A percentile compares a stretch with the other conserved stretches of the same genome.
Conservation (phyloP, 2,329 filamentous ascomycete species). For the Triangularia setosa region DNA sequence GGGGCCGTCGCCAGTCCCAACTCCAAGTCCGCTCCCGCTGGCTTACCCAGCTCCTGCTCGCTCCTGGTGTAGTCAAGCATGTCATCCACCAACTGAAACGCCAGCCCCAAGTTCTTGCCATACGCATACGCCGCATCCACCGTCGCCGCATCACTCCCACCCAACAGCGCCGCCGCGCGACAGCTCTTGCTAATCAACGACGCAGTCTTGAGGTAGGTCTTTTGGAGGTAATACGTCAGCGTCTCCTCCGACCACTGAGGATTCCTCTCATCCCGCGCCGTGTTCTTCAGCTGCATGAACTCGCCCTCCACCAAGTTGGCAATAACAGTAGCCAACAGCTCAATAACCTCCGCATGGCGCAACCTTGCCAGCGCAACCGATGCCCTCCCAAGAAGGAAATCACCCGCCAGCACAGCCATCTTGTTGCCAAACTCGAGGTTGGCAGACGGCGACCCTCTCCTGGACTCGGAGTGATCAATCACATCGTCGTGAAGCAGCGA, state of each 20-base stretch:
- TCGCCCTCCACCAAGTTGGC: slow-evolving; percentile 97
- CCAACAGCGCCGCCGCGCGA: slow-evolving; percentile 81
- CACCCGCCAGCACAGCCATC: slow-evolving; percentile 97
- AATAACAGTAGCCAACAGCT: slow-evolving; percentile 92
- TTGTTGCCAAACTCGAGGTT: slow-evolving; percentile 98
- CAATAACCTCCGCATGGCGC: slow-evolving; percentile 88
- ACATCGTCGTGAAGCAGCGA: slow-evolving; percentile 97
- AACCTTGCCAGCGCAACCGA: slow-evolving; percentile 89
- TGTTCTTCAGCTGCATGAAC: slow-evolving; percentile 99
- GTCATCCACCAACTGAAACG: slow-evolving; percentile 96
- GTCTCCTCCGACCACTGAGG: slow-evolving; percentile 86
- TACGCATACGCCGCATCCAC: slow-evolving; percentile 91
- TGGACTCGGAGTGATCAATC: slow-evolving; percentile 84
- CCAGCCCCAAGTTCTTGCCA: slow-evolving; percentile 87
- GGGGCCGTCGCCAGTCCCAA: slow-evolving; percentile 91
- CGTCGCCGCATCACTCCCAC: slow-evolving; percentile 68
- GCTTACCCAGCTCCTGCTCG: slow-evolving; percentile 84
- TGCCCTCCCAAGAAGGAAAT: slow-evolving; percentile 88
- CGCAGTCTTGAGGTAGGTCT: slow-evolving; percentile 96
- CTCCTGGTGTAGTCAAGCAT: slow-evolving; percentile 94
- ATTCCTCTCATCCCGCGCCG: slow-evolving; percentile 77
- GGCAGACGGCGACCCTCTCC: slow-evolving; percentile 79
- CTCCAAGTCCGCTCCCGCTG: slow-evolving; percentile 89
- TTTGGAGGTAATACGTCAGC: slow-evolving; percentile 90
- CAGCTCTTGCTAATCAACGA: slow-evolving; percentile 96